These are phyloP conservation scores for Trametes cinnabarina DNA, from an alignment of 768 basidiomycete genomes.

Conservation along the genomic window DNA sequence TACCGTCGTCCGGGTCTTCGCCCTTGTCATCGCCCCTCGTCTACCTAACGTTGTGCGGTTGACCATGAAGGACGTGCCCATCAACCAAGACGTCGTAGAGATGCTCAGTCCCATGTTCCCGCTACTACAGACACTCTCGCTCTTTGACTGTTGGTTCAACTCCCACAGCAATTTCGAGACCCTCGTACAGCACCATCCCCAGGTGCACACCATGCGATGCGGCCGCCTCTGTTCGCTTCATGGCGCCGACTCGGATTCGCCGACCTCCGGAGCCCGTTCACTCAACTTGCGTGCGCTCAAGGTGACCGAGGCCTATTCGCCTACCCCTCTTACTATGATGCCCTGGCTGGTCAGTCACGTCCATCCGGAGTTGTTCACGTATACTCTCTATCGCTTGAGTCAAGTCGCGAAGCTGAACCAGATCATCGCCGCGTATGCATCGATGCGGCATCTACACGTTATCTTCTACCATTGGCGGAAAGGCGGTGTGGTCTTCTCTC, in stretches of 20 bases:
- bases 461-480: slow-evolving; percentile 16
- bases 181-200: slow-evolving; percentile 6
- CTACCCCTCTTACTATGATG: slow-evolving; percentile 13
- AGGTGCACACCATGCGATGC: slow-evolving; percentile 9
- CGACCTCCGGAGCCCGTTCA: neutral
- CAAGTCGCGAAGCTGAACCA: slow-evolving; percentile 15
- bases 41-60: slow-evolving; percentile 1
- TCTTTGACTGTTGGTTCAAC: slow-evolving; percentile 19
- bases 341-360: slow-evolving; percentile 12
- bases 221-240: slow-evolving; percentile 13
- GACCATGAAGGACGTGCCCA: slow-evolving; percentile 6
- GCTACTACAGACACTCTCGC: slow-evolving; percentile 3
- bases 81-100: neutral
- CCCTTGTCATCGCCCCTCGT: slow-evolving; percentile 5
- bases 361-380: slow-evolving; percentile 8
- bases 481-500: no score
- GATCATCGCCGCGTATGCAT: neutral
- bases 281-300: slow-evolving; percentile 10
- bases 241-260: neutral
- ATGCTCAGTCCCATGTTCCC: slow-evolving; percentile 7
- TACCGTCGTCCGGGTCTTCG: slow-evolving; percentile 1
- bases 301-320: slow-evolving; percentile 16
- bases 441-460: slow-evolving; percentile 11
- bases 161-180: slow-evolving; percentile 13
- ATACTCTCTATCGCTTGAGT: slow-evolving; percentile 15